Conservation (phyloP, 2,329 filamentous ascomycete species). For the Alternaria sp. region DNA sequence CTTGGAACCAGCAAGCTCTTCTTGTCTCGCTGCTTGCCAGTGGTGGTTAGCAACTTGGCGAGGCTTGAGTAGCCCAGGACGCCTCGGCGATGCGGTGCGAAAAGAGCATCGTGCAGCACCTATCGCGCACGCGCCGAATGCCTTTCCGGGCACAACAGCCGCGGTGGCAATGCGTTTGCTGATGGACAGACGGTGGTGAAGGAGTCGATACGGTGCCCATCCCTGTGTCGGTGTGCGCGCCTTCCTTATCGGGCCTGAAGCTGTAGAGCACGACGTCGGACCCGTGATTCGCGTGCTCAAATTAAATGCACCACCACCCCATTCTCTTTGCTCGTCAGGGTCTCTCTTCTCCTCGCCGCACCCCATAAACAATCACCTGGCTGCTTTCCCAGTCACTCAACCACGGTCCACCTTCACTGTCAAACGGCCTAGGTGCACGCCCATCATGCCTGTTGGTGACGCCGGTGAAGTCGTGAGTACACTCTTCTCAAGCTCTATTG, state of each 20-base stretch:
- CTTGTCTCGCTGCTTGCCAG: constrained; percentile 16
- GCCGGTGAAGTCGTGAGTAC: constrained; percentile 32
- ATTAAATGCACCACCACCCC: constrained; percentile 17
- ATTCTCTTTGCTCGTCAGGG: constrained; percentile 9
- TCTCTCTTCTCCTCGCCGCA: constrained; percentile 23
- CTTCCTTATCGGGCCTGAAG: constrained; percentile 17
- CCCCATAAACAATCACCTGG: constrained; percentile 5
- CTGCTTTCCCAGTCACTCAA: constrained; percentile 7
- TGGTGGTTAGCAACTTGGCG: constrained; percentile 20
- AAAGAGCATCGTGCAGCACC: constrained; percentile 14
- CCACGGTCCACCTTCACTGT: not conserved
- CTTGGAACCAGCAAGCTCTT: constrained; percentile 18
- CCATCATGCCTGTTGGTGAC: constrained; percentile 37
- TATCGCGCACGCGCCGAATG: constrained; percentile 5
- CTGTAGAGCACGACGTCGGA: constrained; percentile 10
- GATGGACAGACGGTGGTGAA: constrained; percentile 9
- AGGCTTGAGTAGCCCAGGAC: constrained; percentile 12
- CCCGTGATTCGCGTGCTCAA: constrained; percentile 9
- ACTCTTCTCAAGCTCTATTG: not conserved
- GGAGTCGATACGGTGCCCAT: constrained; percentile 4
- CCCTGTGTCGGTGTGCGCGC: constrained; percentile 12
- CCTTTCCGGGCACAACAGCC: constrained; percentile 17
- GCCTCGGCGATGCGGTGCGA: constrained; percentile 19
- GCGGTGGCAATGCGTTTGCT: constrained; percentile 25
- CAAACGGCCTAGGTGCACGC: constrained; percentile 5